Base-by-base conservation (phyloP, 179 eudicot genomes). In the Beta macrorhiza region DNA sequence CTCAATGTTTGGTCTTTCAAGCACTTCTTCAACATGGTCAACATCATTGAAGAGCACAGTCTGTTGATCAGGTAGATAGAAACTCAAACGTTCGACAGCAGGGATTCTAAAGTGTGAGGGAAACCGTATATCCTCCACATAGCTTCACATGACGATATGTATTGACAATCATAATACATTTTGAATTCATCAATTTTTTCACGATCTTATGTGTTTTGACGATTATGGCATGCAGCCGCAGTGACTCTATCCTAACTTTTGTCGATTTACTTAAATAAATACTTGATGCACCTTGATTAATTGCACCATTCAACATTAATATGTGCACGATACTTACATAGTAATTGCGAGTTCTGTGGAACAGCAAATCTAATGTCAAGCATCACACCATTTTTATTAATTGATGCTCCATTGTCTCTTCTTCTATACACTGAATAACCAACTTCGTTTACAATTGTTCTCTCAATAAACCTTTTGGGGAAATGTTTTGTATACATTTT, bases 251-350 rank as follows among this genome's bases (percentile, higher is more conserved):
- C 82, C 45, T 32, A 2, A 0, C 80, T 83, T 20, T 87, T 84
- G 5, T 69, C 59, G 1, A 74, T 51, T 11, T 87, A 84, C 20
- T 81, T 81, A n/a, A 61, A 61, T 61, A 61, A 19, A 1, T 61
- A 61, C 22, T 19, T 61, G 65, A 61, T 61, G 8, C 55, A 11
- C 53, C 32, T 22, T 0, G 73, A 44, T 15, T 80, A 65, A 14
- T 79, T 87, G 55, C 85, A 29, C 80, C 81, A 76, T 13, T 84
- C 83, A 0, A 84, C 79, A 44, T 86, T 86, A 0, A 84, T 84
- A 55, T 82, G 85, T 6, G 80, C 32, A 29, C 32, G 1, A 29
- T 29, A 29, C 32, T 29, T 29, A 29, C 32, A 29, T 29, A 29
- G 32, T 29, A 29, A 29, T 29, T 29, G 32, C 32, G 32, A 29